phyloP scores from a whole-genome alignment of 768 basidiomycete genomes.

The Sarcodon sp. region DNA sequence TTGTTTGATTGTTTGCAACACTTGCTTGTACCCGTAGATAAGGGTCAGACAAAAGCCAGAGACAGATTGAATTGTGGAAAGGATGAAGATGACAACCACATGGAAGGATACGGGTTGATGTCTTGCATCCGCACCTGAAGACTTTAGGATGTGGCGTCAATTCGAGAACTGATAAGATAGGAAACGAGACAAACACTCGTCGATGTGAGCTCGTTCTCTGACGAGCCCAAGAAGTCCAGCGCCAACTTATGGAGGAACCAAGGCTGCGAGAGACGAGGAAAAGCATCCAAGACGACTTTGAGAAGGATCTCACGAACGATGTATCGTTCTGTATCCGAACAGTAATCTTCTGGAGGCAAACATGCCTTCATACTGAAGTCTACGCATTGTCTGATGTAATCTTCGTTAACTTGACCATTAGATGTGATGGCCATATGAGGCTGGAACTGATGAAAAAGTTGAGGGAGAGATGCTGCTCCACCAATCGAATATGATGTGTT shows the following conservation, averaged over 20 bases:
- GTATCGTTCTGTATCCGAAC: constrained; percentile 64
- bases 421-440: constrained; percentile 70
- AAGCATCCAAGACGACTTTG: constrained; percentile 41
- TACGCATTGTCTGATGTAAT: constrained; percentile 69
- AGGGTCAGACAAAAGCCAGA: constrained; percentile 59
- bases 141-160: not conserved
- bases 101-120: constrained; percentile 23
- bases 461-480: constrained; percentile 44
- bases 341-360: constrained; percentile 70
- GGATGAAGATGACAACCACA: constrained; percentile 48
- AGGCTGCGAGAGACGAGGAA: constrained; percentile 62
- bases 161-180: not conserved
- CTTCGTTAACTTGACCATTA: constrained; percentile 54
- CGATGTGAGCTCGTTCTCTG: not conserved
- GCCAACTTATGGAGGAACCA: constrained; percentile 80
- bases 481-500: constrained; percentile 61
- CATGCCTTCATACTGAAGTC: constrained; percentile 65
- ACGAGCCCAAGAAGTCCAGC: constrained; percentile 49
- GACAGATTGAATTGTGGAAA: constrained; percentile 62
- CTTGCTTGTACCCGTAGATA: constrained; percentile 56
- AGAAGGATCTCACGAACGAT: constrained; percentile 79
- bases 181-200: not conserved
- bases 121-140: not conserved
- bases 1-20: constrained; percentile 47
- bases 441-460: constrained; percentile 71